phyloP scores from a whole-genome alignment of 208 protist species.

The Acanthamoeba lenticulata region DNA sequence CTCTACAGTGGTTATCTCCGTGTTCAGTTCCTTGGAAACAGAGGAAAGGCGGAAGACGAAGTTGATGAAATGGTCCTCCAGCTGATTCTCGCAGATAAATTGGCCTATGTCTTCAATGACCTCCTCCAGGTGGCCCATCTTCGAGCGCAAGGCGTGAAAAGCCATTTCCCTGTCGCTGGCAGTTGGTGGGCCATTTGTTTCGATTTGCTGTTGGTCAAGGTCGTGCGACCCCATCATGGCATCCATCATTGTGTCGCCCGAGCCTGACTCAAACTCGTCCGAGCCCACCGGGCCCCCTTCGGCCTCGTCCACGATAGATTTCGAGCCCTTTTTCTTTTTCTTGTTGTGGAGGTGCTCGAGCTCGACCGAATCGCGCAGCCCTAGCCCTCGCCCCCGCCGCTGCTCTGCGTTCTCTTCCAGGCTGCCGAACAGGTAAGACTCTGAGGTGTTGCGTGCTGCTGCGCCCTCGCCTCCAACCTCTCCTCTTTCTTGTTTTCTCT shows the following conservation, averaged over 20 bases:
- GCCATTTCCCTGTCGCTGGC: neutral
- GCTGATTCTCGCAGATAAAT: constrained; percentile 39
- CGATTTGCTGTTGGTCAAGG: neutral
- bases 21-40: neutral
- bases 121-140: constrained; percentile 17
- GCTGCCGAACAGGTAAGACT: neutral
- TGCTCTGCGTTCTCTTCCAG: neutral
- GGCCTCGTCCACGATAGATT: neutral
- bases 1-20: constrained; percentile 7
- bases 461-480: too few species aligned
- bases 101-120: constrained; percentile 38
- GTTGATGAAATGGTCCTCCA: constrained; percentile 20
- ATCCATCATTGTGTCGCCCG: neutral
- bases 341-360: neutral
- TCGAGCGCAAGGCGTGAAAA: constrained; percentile 22
- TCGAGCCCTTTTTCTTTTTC: neutral
- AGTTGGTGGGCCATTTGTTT: neutral
- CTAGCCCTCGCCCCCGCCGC: neutral
- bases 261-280: neutral
- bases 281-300: neutral
- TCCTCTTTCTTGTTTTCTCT: too few species aligned
- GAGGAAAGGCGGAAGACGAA: constrained; percentile 25
- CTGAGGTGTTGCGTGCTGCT: too few species aligned
- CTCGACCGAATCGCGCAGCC: neutral
- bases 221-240: neutral